Percentiles rank a stretch among this genome's conserved stretches.
Conservation (phyloP, 139 green algal species). For the Dunaliella primolecta region DNA sequence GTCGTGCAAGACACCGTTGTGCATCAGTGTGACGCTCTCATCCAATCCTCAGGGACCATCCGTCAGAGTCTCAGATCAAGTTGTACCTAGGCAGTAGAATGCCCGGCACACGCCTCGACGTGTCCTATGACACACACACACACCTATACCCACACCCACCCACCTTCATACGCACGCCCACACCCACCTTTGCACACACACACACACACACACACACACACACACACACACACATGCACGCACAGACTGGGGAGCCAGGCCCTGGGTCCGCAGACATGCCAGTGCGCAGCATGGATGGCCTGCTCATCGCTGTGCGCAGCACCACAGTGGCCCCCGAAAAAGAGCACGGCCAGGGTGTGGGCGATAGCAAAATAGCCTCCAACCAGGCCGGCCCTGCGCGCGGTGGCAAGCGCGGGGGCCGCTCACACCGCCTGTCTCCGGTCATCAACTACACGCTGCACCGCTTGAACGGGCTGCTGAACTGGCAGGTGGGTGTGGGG, state of each 20-base stretch:
- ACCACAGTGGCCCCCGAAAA: neutral
- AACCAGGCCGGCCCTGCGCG: too few species aligned
- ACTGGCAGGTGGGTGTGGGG: neutral
- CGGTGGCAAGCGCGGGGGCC: neutral
- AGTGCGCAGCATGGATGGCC: neutral
- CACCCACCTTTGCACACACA: neutral
- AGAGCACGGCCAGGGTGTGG: neutral
- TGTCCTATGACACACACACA: neutral
- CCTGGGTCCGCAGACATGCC: neutral
- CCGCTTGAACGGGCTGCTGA: neutral
- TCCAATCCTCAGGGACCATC: too few species aligned
- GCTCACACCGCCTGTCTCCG: neutral
- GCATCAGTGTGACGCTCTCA: too few species aligned
- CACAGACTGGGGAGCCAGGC: conserved; percentile 2
- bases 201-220: neutral
- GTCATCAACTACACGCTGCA: neutral
- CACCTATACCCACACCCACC: neutral
- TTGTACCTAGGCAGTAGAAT: too few species aligned
- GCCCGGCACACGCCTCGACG: too few species aligned
- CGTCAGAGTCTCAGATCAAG: too few species aligned
- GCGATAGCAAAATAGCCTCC: neutral
- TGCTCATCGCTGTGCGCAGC: conserved; percentile 2
- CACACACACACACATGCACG: neutral
- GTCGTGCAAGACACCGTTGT: too few species aligned
- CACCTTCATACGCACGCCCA: neutral